Percentiles rank a stretch among this genome's conserved stretches.
Conservation (phyloP, 108 stramenopile species). For the Poteriospumella lacustris region DNA sequence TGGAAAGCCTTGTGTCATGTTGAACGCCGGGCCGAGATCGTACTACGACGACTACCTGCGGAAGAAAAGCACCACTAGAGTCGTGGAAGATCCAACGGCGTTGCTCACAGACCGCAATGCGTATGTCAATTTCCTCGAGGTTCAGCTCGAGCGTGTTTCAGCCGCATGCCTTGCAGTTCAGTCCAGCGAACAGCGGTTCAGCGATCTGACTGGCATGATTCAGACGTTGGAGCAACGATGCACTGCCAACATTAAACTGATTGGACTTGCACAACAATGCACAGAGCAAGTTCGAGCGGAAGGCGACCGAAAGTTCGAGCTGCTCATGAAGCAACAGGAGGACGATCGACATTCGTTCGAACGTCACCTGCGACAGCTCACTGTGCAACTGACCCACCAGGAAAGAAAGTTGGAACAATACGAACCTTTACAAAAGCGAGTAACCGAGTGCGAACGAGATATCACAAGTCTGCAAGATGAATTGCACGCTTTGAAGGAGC, state of each 20-base stretch:
- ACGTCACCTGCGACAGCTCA: no score
- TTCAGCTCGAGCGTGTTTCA: constrained; percentile 20
- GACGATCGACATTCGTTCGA: no score
- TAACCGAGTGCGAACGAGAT: no score
- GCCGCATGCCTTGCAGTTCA: constrained; percentile 19
- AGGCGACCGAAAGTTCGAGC: neutral
- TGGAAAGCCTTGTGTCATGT: no score
- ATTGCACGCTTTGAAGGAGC: no score
- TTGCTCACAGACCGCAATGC: neutral
- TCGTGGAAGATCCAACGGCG: neutral
- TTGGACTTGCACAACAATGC: constrained; percentile 15
- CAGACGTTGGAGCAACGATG: neutral
- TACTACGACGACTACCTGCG: constrained; percentile 26
- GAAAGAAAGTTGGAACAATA: no score
- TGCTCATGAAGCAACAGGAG: no score
- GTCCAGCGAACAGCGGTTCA: neutral
- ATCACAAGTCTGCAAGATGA: no score
- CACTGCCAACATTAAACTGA: neutral
- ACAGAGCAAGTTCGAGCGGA: constrained; percentile 7
- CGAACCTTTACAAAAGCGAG: no score
- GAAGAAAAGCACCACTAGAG: neutral
- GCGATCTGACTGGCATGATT: neutral
- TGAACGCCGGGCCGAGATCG: neutral
- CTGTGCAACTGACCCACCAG: no score
- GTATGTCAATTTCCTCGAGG: constrained; percentile 23